Conservation (phyloP, 2,329 filamentous ascomycete genomes). For the Fusarium sp. region DNA sequence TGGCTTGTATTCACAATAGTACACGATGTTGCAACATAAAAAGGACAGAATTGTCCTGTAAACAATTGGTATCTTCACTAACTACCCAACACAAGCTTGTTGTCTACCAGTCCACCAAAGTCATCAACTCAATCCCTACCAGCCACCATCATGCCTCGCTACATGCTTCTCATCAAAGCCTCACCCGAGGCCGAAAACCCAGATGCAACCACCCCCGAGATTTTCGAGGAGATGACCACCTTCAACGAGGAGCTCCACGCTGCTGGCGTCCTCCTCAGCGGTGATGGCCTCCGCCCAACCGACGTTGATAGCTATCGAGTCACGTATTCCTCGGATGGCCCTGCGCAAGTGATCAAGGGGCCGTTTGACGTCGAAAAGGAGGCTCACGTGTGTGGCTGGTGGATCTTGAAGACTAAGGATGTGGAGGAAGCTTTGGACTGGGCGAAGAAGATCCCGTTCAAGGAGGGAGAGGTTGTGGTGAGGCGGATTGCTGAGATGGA, state of each 20-base stretch:
- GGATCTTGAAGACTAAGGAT: slow-evolving; percentile 46
- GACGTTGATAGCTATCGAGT: slow-evolving; percentile 44
- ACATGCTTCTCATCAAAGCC: slow-evolving; percentile 48
- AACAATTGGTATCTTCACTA: neutral
- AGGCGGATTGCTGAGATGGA: slow-evolving; percentile 39
- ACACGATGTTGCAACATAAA: neutral
- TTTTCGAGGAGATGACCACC: slow-evolving; percentile 41
- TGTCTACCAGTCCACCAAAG: neutral
- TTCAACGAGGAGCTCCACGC: slow-evolving; percentile 45
- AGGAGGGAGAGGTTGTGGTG: slow-evolving; percentile 41
- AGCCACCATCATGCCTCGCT: slow-evolving; percentile 42
- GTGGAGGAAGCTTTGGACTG: slow-evolving; percentile 47
- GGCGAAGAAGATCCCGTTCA: slow-evolving; percentile 46
- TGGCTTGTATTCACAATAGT: neutral
- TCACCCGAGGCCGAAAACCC: slow-evolving; percentile 38
- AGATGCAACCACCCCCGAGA: slow-evolving; percentile 20
- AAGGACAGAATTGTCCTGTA: neutral
- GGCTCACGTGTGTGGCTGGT: slow-evolving; percentile 46
- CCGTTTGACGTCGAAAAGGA: slow-evolving; percentile 46
- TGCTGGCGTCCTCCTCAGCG: slow-evolving; percentile 45
- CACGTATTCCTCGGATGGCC: slow-evolving; percentile 36
- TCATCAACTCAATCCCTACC: neutral
- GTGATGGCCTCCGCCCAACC: slow-evolving; percentile 43
- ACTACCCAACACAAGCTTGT: neutral
- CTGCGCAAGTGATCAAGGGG: slow-evolving; percentile 39